phyloP scores from a whole-genome alignment of 139 green algal genomes.

The Chlamydomonas sphaeroides region DNA sequence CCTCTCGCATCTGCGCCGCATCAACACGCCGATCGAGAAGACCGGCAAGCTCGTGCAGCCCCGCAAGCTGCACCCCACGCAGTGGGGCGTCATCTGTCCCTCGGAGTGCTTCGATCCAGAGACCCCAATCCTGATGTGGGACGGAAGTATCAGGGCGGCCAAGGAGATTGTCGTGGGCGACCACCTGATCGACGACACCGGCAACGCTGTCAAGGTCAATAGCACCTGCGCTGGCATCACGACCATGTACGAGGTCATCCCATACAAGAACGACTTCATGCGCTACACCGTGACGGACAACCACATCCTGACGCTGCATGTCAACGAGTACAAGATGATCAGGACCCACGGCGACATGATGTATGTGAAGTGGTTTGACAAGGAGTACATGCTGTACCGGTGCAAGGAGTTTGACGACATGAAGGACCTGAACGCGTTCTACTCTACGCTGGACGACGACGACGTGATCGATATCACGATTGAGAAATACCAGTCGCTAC shows the following conservation, averaged over 20 bases:
- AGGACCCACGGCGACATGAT: background rate
- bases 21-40: slow-evolving; percentile 72
- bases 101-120: slow-evolving; percentile 89
- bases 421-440: background rate
- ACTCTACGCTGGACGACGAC: background rate
- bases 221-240: background rate
- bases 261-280: slow-evolving; percentile 18
- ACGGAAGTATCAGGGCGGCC: background rate
- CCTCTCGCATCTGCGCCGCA: slow-evolving; percentile 66
- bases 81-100: slow-evolving; percentile 96
- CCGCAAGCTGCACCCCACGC: slow-evolving; percentile 79
- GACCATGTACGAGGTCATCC: background rate
- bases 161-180: slow-evolving; percentile 2
- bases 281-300: slow-evolving; percentile 17
- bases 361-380: background rate
- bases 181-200: slow-evolving; percentile 1
- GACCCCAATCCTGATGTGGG: slow-evolving; percentile 21
- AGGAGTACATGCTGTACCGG: background rate
- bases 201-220: background rate
- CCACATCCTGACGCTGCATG: slow-evolving; percentile 13
- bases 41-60: slow-evolving; percentile 67
- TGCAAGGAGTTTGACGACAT: background rate
- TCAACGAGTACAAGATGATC: background rate
- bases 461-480: slow-evolving; percentile 20
- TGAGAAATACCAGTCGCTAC: slow-evolving; percentile 9